Conservation (phyloP, 1,139 yeast species). For the Lodderomyces elongisporus region DNA sequence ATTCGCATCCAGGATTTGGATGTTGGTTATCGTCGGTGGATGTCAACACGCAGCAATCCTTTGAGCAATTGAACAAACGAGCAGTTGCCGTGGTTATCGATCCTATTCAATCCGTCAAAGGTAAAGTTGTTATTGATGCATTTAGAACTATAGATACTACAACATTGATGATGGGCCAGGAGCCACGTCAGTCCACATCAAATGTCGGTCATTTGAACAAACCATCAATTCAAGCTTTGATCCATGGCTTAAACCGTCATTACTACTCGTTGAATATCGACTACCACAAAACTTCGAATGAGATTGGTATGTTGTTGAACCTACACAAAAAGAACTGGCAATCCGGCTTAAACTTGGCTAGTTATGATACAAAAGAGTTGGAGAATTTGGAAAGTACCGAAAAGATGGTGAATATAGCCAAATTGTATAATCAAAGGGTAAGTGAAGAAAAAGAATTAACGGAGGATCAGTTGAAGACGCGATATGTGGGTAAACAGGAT, state of each 20-base stretch:
- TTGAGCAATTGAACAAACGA: conserved; percentile 89
- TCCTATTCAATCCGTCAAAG: conserved; percentile 97
- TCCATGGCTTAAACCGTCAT: conserved; percentile 95
- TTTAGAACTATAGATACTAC: conserved; percentile 90
- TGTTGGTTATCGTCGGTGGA: conserved; percentile 98
- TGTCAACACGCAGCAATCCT: conserved; percentile 95
- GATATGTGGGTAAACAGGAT: conserved; percentile 97
- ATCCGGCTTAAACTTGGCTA: conserved; percentile 75
- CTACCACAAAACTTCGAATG: conserved; percentile 87
- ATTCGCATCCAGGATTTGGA: conserved; percentile 99
- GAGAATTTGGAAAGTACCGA: conserved; percentile 69
- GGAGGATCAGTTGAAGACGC: conserved; percentile 86
- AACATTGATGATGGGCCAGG: conserved; percentile 90
- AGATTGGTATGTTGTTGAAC: conserved; percentile 90
- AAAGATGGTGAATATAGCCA: conserved; percentile 84
- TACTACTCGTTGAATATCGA: conserved; percentile 94
- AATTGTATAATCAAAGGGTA: conserved; percentile 83
- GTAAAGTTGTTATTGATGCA: conserved; percentile 98
- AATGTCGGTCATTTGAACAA: conserved; percentile 93
- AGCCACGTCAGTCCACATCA: conserved; percentile 96
- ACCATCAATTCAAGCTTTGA: conserved; percentile 96
- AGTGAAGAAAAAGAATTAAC: conserved; percentile 86
- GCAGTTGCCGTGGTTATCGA: conserved; percentile 98
- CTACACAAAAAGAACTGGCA: conserved; percentile 97
- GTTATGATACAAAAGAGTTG: conserved; percentile 75